These are phyloP conservation scores for Clarireedia paspali DNA, from an alignment of 2,329 filamentous ascomycete genomes.

Conservation along the genomic window DNA sequence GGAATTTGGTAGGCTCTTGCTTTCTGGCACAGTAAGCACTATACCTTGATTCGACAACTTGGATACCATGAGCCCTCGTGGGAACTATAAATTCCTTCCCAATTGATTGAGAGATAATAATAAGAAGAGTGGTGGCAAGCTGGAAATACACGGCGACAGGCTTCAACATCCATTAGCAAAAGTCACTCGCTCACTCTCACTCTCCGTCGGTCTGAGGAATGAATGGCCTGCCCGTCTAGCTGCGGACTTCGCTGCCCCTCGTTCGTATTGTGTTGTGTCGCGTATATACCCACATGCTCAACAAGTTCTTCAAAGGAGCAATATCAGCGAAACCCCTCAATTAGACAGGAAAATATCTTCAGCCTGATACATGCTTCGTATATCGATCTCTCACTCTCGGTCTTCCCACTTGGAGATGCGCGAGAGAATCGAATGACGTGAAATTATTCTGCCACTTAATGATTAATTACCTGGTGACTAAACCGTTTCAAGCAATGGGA, in stretches of 20 bases:
- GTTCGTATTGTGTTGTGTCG: too few relatives aligned
- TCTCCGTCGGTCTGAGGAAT: neutral
- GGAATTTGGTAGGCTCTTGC: neutral
- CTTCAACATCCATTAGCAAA: neutral
- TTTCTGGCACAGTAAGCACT: conserved; percentile 7
- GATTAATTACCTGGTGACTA: neutral
- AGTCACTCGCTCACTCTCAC: too few relatives aligned
- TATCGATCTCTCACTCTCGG: too few relatives aligned
- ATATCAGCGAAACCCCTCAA: neutral
- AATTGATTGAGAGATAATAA: neutral
- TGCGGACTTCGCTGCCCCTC: too few relatives aligned
- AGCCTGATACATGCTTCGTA: neutral
- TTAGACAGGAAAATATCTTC: neutral
- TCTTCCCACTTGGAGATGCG: neutral
- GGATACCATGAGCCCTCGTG: neutral
- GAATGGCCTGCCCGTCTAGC: too few relatives aligned
- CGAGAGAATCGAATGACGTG: neutral
- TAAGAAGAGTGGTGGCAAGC: neutral
- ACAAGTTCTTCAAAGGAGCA: neutral
- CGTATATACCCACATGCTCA: neutral
- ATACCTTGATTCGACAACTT: neutral
- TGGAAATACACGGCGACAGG: too few relatives aligned
- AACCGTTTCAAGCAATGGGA: neutral
- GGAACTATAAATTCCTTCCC: neutral
- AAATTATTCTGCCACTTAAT: neutral